These are phyloP conservation scores for Furcasterigmium furcatum DNA, from an alignment of 2,329 filamentous ascomycete genomes.

Conservation along the genomic window DNA sequence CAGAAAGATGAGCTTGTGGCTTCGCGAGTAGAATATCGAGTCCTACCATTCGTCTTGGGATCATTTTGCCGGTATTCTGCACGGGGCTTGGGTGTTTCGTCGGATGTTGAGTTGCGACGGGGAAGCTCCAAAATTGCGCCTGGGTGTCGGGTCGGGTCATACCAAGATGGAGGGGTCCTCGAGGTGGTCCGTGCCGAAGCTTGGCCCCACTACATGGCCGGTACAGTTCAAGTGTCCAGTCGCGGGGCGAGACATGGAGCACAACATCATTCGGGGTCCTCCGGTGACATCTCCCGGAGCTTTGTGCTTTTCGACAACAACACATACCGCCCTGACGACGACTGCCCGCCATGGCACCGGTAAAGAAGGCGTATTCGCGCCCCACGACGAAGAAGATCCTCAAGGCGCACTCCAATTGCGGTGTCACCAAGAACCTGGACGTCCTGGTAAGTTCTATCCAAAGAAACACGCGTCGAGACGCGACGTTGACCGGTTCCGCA, in stretches of 20 bases:
- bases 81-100: neutral
- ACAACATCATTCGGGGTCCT: no score
- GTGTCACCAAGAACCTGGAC: constrained; percentile 81
- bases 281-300: no score
- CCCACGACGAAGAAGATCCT: constrained; percentile 84
- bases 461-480: constrained; percentile 17
- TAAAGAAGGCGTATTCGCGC: constrained; percentile 78
- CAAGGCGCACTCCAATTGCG: constrained; percentile 81
- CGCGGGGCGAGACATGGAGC: no score
- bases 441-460: constrained; percentile 60
- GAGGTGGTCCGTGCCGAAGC: neutral
- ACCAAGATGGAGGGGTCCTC: neutral
- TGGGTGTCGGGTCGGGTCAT: no score
- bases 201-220: neutral
- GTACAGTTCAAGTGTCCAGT: no score
- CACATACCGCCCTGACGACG: neutral
- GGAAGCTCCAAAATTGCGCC: constrained; percentile 6
- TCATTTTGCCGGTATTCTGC: constrained; percentile 24
- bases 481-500: constrained; percentile 30
- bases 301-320: neutral
- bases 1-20: constrained; percentile 1
- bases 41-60: constrained; percentile 59
- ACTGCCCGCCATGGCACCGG: constrained; percentile 46
- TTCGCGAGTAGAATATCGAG: fast-evolving
- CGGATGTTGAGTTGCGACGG: constrained; percentile 1